Evolutionary conservation across 2,329 filamentous ascomycete genomes (phyloP).

Genomic region (Beauveria sp.): DNA sequence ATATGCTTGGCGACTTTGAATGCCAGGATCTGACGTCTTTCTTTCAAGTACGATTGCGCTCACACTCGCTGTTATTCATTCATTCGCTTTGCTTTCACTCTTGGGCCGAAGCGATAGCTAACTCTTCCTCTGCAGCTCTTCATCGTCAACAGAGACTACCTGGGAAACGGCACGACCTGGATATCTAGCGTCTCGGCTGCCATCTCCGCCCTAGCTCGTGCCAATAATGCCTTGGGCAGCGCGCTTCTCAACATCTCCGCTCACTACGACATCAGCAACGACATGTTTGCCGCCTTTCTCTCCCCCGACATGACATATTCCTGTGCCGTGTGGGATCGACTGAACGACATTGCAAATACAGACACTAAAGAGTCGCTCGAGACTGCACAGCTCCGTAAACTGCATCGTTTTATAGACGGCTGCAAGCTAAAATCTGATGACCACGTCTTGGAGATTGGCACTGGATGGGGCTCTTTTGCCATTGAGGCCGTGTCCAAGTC

Average conservation of each 20-base stretch:
- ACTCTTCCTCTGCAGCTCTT: slow-evolving; percentile 45
- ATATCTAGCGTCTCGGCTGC: slow-evolving; percentile 51
- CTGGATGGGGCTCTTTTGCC: slow-evolving; percentile 68
- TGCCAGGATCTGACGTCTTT: slow-evolving; percentile 60
- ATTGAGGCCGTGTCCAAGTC: slow-evolving; percentile 60
- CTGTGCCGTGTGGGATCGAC: slow-evolving; percentile 54
- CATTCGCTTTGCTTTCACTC: background rate
- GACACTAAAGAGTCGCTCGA: slow-evolving; percentile 50
- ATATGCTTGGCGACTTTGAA: slow-evolving; percentile 64
- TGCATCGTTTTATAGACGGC: slow-evolving; percentile 57
- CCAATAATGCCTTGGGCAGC: slow-evolving; percentile 49
- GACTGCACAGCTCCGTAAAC: slow-evolving; percentile 59
- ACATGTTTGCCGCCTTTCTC: slow-evolving; percentile 67
- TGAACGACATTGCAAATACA: slow-evolving; percentile 20
- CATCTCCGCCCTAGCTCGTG: slow-evolving; percentile 49
- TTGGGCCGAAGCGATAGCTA: background rate
- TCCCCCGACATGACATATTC: slow-evolving; percentile 73
- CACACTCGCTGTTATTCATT: background rate
- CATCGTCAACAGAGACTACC: slow-evolving; percentile 56
- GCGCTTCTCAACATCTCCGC: slow-evolving; percentile 59
- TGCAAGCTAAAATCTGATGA: slow-evolving; percentile 56
- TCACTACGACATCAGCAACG: slow-evolving; percentile 70
- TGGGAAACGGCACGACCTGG: slow-evolving; percentile 57
- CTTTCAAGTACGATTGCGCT: slow-evolving; percentile 47
- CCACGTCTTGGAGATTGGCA: slow-evolving; percentile 68